phyloP scores from a whole-genome alignment of 139 green algal species.

The Coccomyxa sp. region DNA sequence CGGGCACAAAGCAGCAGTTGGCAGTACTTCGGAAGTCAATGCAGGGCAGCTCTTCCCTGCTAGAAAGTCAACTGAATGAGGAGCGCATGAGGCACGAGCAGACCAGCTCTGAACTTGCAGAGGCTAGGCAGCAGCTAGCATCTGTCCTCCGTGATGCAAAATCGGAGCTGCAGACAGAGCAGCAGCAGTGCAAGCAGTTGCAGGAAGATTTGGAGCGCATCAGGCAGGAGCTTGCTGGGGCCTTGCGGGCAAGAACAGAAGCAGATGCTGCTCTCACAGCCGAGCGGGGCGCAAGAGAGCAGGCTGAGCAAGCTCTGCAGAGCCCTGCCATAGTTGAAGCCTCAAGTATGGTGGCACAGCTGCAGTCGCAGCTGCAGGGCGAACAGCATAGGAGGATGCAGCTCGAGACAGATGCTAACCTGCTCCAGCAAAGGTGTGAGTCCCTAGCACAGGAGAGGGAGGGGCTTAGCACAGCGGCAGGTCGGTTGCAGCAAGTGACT shows the following conservation, averaged over 20 bases:
- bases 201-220: neutral
- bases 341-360: neutral
- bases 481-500: neutral
- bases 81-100: neutral
- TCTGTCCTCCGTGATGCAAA: neutral
- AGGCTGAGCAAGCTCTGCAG: constrained; percentile 3
- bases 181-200: neutral
- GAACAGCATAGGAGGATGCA: neutral
- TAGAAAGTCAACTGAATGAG: neutral
- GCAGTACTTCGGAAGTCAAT: neutral
- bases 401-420: neutral
- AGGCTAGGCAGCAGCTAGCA: neutral
- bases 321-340: constrained; percentile 1
- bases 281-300: neutral
- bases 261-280: neutral
- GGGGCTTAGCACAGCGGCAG: neutral
- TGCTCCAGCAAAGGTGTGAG: neutral
- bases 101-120: neutral
- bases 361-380: neutral
- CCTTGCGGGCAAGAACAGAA: neutral
- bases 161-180: constrained; percentile 1
- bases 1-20: neutral
- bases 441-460: neutral
- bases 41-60: neutral
- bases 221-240: neutral